Evolutionary conservation across 371 early-diverging fungal species (phyloP), one percentile per base, ranked within the genome.

Genomic region (Zychaea mexicana): DNA sequence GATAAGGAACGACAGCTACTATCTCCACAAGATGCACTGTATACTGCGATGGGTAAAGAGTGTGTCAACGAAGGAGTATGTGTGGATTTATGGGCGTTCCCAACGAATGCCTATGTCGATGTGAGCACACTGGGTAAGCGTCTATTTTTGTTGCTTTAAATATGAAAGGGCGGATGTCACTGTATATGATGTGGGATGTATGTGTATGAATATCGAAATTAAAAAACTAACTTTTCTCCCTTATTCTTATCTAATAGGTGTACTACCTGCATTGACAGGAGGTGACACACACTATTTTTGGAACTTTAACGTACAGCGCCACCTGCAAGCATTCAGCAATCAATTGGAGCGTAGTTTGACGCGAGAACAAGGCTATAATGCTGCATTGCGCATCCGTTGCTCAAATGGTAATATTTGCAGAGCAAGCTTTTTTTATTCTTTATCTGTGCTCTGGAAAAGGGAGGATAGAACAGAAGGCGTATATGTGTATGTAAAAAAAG

Each of bases 1-100:
- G 97, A 98, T 60, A 95, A 96, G 68, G 98, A 98, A 79, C 87
- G 85, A 57, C 74, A 87, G 1, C 79, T 98, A 19, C 94, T 89
- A 66, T 84, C 82, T 57, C 95, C 98, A 26, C 93, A 94, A 70
- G 94, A 92, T 69, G 78, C 83, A 36, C 92, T 89, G 66, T 98
- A 96, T 83, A 85, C 79, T 32, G 87, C 91, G 65, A 73, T 95
- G 67, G 98, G 87, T 0, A 85, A 91, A 57, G 85, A 91, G 47
- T 91, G 87, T 66, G 91, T 92, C 9, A 83, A 88, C 46, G 67
- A 83, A 19, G 98, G 98, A 22, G 76, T 98, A 30, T 87, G 89
- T 58, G 85, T 94, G 57, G 97, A 95, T 76, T 66, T 95, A 61
- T 97, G 93, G 83, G 69, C 96, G 30, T 94, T 96, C 79, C 68